These are phyloP conservation scores for Bruguiera hainesii DNA, from an alignment of 441 rosid species.

Conservation along the genomic window DNA sequence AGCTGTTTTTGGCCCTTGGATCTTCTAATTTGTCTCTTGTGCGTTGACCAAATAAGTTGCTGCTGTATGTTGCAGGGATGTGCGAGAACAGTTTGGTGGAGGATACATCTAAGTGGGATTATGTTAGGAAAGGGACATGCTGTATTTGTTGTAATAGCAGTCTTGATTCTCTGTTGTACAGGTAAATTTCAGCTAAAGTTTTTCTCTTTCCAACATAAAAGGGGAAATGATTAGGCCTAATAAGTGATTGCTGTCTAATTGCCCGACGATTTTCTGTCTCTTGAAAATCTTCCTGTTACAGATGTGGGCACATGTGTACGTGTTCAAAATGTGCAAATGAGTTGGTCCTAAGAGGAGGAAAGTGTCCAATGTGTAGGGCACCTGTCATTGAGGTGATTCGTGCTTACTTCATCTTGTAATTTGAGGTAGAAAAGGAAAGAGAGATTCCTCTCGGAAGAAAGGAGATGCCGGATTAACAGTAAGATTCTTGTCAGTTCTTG, in stretches of 20 bases:
- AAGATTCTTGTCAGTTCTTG: slow-evolving; percentile 21
- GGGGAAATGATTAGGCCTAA: slow-evolving; percentile 3
- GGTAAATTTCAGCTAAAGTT: slow-evolving; percentile 37
- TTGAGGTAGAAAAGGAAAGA: slow-evolving; percentile 5
- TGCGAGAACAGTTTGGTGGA: slow-evolving; percentile 30
- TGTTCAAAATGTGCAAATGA: slow-evolving; percentile 78
- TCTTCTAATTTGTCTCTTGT: slow-evolving; percentile 10
- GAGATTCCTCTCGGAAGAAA: neutral
- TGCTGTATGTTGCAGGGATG: slow-evolving; percentile 36
- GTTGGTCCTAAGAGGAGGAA: slow-evolving; percentile 65
- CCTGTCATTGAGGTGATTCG: slow-evolving; percentile 85
- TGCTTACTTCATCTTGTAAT: slow-evolving; percentile 64
- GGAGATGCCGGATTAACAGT: slow-evolving; percentile 16
- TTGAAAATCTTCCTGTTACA: slow-evolving; percentile 21
- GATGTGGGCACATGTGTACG: slow-evolving; percentile 98
- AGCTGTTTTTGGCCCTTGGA: neutral
- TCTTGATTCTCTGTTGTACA: slow-evolving; percentile 81
- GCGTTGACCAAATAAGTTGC: neutral
- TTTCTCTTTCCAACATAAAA: neutral
- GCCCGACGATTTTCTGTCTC: neutral
- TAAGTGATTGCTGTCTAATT: neutral
- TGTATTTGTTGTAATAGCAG: slow-evolving; percentile 63
- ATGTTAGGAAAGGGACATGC: slow-evolving; percentile 79
- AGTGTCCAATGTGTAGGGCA: slow-evolving; percentile 95
- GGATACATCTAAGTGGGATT: slow-evolving; percentile 67